These are phyloP conservation scores for Coniochaeta sp. DNA, from an alignment of 2,329 filamentous ascomycete species.

Conservation along the genomic window DNA sequence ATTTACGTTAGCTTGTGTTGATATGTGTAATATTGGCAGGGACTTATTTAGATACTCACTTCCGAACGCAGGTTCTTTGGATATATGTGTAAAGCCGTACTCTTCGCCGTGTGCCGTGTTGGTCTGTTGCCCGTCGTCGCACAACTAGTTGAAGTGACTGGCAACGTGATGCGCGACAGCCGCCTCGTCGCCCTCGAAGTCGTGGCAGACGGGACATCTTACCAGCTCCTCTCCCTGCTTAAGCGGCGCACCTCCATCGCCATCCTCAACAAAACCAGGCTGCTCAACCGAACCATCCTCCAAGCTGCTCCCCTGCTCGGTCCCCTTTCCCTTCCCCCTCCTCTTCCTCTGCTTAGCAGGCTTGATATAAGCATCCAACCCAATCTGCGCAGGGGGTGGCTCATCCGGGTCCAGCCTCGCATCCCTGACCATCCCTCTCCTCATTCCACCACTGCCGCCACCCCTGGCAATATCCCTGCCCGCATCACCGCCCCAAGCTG, in stretches of 20 bases:
- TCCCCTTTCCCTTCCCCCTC: slow-evolving; percentile 13
- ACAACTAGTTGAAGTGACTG: slow-evolving; percentile 38
- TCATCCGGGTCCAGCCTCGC: slow-evolving; percentile 14
- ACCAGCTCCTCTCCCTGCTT: slow-evolving; percentile 9
- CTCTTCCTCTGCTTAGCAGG: slow-evolving; percentile 25
- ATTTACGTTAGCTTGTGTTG: too few species aligned
- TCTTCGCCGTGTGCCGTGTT: too few species aligned
- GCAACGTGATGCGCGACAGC: slow-evolving; percentile 64
- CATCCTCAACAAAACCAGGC: slow-evolving; percentile 4
- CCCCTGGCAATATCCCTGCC: too few species aligned
- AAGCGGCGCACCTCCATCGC: too few species aligned
- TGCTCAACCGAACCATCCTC: slow-evolving; percentile 3
- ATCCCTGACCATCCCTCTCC: too few species aligned
- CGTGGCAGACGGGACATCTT: slow-evolving; percentile 58
- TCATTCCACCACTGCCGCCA: too few species aligned
- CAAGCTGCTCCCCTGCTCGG: slow-evolving; percentile 5
- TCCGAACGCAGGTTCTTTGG: too few species aligned
- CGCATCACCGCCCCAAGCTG: not conserved
- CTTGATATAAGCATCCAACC: slow-evolving; percentile 44
- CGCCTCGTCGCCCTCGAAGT: slow-evolving; percentile 60
- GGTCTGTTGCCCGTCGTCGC: too few species aligned
- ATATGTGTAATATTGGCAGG: too few species aligned
- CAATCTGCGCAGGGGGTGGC: slow-evolving; percentile 30
- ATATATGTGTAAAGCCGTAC: too few species aligned
- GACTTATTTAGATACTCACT: too few species aligned